These are phyloP conservation scores for Potentilla sterilis DNA, from an alignment of 306 rosid species.

Conservation along the genomic window DNA sequence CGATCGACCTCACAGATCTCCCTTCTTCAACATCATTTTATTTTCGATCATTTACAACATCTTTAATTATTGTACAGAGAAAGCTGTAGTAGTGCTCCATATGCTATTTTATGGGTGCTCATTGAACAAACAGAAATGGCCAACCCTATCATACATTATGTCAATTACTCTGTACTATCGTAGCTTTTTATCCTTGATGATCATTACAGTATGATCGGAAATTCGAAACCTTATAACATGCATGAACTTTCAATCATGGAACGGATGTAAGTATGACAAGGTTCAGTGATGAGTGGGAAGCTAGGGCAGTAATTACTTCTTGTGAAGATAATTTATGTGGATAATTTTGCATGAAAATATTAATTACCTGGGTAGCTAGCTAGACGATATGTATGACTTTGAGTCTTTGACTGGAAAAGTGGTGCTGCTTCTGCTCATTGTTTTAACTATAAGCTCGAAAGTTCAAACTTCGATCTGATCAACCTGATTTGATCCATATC, in stretches of 20 bases:
- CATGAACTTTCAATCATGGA: constrained; percentile 46
- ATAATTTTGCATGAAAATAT: constrained; percentile 24
- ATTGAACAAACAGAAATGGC: constrained; percentile 34
- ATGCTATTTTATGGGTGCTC: constrained; percentile 24
- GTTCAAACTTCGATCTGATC: constrained; percentile 26
- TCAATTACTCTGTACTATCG: constrained; percentile 30
- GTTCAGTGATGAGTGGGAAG: constrained; percentile 20
- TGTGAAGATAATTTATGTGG: background rate
- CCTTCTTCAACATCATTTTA: constrained; percentile 13
- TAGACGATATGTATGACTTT: constrained; percentile 31
- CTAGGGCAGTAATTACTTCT: background rate
- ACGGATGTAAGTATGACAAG: constrained; percentile 25
- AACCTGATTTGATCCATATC: constrained; percentile 17
- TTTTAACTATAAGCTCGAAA: constrained; percentile 26
- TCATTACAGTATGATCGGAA: constrained; percentile 30
- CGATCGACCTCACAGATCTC: constrained; percentile 30
- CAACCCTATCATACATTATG: constrained; percentile 40
- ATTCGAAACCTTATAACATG: constrained; percentile 6
- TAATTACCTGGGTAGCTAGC: constrained; percentile 5
- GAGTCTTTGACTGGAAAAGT: constrained; percentile 40
- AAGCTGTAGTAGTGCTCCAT: constrained; percentile 23
- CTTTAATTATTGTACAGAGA: background rate
- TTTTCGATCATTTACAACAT: background rate
- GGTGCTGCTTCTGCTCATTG: background rate
- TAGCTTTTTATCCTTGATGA: constrained; percentile 37